Evolutionary conservation across 1,284 basidiomycete genomes (phyloP).

Genomic region (Heterobasidion irregulare): DNA sequence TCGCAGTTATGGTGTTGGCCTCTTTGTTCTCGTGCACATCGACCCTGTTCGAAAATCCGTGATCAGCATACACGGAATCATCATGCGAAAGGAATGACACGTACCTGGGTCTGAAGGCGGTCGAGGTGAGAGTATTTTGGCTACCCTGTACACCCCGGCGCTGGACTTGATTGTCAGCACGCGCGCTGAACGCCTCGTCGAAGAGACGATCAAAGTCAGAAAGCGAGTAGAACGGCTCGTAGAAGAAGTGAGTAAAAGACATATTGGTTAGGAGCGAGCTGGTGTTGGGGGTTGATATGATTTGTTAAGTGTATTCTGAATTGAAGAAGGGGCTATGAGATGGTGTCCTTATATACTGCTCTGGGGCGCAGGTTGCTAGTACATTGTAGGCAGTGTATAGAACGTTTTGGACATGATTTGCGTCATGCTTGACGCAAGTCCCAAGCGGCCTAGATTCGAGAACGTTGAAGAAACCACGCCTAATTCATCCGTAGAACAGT

Average conservation of each 20-base stretch:
- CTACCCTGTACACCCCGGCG: not conserved
- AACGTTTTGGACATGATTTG: no score
- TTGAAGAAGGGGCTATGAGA: not conserved
- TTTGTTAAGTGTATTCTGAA: not conserved
- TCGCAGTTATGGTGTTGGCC: conserved; percentile 32
- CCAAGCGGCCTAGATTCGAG: not conserved
- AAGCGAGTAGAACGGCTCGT: conserved; percentile 37
- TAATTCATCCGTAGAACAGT: not conserved
- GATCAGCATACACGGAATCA: not conserved
- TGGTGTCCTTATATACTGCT: not conserved
- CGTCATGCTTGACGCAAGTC: not conserved
- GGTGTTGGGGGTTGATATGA: not conserved
- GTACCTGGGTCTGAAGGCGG: not conserved
- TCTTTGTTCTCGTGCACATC: conserved; percentile 35
- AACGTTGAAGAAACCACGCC: not conserved
- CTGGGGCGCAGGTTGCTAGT: no score
- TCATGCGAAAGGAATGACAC: not conserved
- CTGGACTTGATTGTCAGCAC: conserved; percentile 6
- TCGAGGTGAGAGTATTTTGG: conserved; percentile 2
- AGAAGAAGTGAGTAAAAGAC: conserved; percentile 26
- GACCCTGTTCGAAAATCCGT: conserved; percentile 23
- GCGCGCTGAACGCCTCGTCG: conserved; percentile 32
- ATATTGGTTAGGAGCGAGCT: conserved; percentile 11
- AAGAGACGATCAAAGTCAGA: conserved; percentile 40
- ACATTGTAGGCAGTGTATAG: no score